These are phyloP conservation scores for Solioccasus polychromus DNA, from an alignment of 768 basidiomycete species.

Conservation along the genomic window DNA sequence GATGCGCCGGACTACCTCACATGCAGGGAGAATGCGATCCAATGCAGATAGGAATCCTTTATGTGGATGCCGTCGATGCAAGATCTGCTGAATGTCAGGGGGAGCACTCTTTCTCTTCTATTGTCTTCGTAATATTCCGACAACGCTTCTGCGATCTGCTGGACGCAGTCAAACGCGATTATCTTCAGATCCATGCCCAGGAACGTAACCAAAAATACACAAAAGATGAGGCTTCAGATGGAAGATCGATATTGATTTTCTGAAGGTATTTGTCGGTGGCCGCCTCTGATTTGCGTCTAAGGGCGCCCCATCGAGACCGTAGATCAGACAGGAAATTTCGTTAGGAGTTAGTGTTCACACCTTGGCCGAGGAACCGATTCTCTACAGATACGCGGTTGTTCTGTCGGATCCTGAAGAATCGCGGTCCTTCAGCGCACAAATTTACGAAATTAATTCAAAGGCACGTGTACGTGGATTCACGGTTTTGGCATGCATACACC, in stretches of 20 bases:
- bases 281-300: constrained; percentile 12
- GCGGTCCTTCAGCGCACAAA: too few species aligned
- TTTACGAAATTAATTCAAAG: too few species aligned
- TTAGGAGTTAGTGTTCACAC: too few species aligned
- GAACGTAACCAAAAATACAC: constrained; percentile 41
- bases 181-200: constrained; percentile 32
- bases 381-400: too few species aligned
- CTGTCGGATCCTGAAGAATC: too few species aligned
- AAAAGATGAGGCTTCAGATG: constrained; percentile 44
- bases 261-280: constrained; percentile 13
- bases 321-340: too few species aligned
- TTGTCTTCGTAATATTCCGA: constrained; percentile 38
- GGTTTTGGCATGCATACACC: too few species aligned
- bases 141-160: constrained; percentile 38
- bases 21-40: constrained; percentile 54
- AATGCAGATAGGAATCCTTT: constrained; percentile 32
- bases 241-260: constrained; percentile 25
- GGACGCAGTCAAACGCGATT: constrained; percentile 28
- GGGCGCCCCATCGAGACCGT: constrained; percentile 16
- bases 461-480: too few species aligned
- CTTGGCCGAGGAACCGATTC: too few species aligned
- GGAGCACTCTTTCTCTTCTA: constrained; percentile 26
- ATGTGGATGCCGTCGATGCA: constrained; percentile 41
- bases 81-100: constrained; percentile 33
- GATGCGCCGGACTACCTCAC: constrained; percentile 64